Percentiles rank a stretch among this genome's conserved stretches.
These are phyloP conservation scores for Abrus precatorius DNA, from an alignment of 306 rosid species.

Conservation along the genomic window DNA sequence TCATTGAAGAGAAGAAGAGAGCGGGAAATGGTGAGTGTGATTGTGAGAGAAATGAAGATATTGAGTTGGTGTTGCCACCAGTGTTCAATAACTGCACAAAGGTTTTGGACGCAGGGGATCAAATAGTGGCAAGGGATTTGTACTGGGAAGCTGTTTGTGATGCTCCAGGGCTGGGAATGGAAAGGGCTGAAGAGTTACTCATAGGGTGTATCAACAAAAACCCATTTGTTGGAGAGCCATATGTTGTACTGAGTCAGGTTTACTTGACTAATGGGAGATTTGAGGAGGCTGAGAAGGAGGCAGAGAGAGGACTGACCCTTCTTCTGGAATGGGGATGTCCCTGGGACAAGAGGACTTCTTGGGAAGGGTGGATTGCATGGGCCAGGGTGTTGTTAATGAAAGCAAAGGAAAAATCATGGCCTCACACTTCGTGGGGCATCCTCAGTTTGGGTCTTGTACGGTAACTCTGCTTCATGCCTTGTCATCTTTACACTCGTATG, in stretches of 20 bases:
- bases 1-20: conserved; percentile 55
- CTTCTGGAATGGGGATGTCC: conserved; percentile 81
- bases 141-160: conserved; percentile 86
- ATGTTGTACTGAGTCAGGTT: conserved; percentile 74
- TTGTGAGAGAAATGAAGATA: conserved; percentile 63
- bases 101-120: conserved; percentile 75
- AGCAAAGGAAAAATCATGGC: conserved; percentile 84
- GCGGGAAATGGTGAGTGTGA: not conserved
- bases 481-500: not conserved
- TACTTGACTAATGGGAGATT: conserved; percentile 62
- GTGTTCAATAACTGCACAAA: conserved; percentile 71
- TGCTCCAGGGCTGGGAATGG: too few species aligned
- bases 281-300: conserved; percentile 77
- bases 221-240: conserved; percentile 85
- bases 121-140: conserved; percentile 74
- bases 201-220: conserved; percentile 66
- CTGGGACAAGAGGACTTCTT: conserved; percentile 94
- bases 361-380: conserved; percentile 99
- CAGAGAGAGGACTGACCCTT: conserved; percentile 72
- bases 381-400: conserved; percentile 75
- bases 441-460: conserved; percentile 84
- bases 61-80: conserved; percentile 73
- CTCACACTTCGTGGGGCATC: conserved; percentile 76
- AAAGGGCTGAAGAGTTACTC: conserved; percentile 65
- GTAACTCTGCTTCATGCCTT: conserved; percentile 35